Percentiles rank a stretch among this genome's conserved stretches.
Conservation (phyloP, 129 eudicot genomes). For the Silybum marianum region DNA sequence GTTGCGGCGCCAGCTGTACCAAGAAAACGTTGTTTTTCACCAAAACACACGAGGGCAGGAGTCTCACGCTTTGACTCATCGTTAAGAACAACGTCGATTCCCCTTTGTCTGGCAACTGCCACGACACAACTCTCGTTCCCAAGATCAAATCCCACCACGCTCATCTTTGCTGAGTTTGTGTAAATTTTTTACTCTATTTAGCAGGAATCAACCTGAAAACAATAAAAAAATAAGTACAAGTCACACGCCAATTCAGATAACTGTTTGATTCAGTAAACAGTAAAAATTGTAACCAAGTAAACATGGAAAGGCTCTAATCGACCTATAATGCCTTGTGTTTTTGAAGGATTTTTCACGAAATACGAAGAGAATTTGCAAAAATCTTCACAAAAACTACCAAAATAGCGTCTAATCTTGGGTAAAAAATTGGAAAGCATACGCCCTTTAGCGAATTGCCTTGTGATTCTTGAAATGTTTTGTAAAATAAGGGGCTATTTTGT, state of each 20-base stretch:
- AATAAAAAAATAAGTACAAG: constrained; percentile 5
- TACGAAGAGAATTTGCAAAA: not conserved
- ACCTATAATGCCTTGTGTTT: not conserved
- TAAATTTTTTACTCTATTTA: constrained; percentile 11
- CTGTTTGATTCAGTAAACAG: not conserved
- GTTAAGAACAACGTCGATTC: constrained; percentile 84
- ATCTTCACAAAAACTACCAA: not conserved
- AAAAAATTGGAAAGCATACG: not conserved
- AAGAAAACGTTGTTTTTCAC: constrained; percentile 91
- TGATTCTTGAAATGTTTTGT: not conserved
- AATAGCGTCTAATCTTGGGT: not conserved
- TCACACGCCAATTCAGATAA: not conserved
- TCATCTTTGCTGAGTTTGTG: constrained; percentile 55
- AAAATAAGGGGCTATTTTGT: not conserved
- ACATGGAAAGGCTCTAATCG: not conserved
- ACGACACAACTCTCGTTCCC: constrained; percentile 94
- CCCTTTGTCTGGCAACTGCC: constrained; percentile 94
- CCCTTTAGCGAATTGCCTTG: not conserved
- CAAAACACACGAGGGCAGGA: constrained; percentile 92
- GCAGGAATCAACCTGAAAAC: constrained; percentile 30
- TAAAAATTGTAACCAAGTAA: not conserved
- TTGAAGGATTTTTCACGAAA: not conserved
- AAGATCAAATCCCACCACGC: constrained; percentile 94
- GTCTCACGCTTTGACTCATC: constrained; percentile 93
- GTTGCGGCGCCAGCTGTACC: constrained; percentile 97